A percentile compares a stretch with the other conserved stretches of the same genome.
These are phyloP conservation scores for Oldenlandia corymbosa DNA, from an alignment of 257 asterid genomes.

Conservation along the genomic window DNA sequence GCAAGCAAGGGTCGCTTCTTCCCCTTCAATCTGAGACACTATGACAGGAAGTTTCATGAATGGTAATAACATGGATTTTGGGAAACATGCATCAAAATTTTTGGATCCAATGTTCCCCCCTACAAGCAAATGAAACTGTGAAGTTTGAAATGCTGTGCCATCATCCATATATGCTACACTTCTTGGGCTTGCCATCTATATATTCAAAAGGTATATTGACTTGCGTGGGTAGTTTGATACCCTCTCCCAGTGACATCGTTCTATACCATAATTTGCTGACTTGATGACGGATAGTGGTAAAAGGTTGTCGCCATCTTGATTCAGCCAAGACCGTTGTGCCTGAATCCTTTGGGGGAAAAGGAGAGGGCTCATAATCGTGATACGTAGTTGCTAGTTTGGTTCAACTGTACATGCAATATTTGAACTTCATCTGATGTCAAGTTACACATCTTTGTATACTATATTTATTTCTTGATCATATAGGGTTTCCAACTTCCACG, in stretches of 20 bases:
- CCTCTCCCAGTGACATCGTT: background rate
- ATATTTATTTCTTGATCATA: background rate
- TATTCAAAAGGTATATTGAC: conserved; percentile 12
- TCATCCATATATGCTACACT: background rate
- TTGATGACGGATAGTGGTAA: background rate
- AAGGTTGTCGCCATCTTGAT: too few relatives aligned
- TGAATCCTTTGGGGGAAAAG: conserved; percentile 1
- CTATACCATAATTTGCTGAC: conserved; percentile 6
- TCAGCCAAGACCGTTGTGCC: background rate
- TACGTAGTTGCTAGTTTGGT: background rate
- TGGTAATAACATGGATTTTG: background rate
- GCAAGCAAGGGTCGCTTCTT: conserved; percentile 64
- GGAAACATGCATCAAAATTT: conserved; percentile 2
- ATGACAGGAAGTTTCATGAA: conserved; percentile 19
- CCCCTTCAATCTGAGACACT: conserved; percentile 60
- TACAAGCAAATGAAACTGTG: background rate
- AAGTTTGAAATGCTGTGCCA: background rate
- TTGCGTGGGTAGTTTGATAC: background rate
- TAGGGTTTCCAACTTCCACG: background rate
- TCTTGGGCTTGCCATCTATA: conserved; percentile 19
- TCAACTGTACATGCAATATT: conserved; percentile 13
- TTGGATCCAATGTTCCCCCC: background rate
- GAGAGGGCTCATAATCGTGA: background rate
- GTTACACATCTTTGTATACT: conserved; percentile 4
- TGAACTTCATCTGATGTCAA: background rate